These are phyloP conservation scores for Wallacemonas sp. DNA, from an alignment of 208 protist species.

Conservation along the genomic window DNA sequence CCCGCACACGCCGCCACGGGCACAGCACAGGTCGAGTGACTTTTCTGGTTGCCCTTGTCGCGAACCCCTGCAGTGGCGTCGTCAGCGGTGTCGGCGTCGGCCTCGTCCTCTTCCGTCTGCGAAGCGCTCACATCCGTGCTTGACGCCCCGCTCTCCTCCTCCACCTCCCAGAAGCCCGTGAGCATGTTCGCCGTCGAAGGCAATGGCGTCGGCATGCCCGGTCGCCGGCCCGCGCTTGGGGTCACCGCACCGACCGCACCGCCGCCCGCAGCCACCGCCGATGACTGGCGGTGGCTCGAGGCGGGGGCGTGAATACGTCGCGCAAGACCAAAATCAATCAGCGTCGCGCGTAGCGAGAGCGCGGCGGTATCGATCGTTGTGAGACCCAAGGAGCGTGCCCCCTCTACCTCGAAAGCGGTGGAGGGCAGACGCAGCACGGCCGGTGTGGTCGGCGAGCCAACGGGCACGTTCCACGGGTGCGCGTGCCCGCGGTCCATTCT, in stretches of 20 bases:
- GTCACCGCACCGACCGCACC: not conserved
- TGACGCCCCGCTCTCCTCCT: constrained; percentile 43
- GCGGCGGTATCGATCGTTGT: constrained; percentile 12
- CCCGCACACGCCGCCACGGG: no score
- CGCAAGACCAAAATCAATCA: constrained; percentile 82
- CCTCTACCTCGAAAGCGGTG: not conserved
- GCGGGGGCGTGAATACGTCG: constrained; percentile 32
- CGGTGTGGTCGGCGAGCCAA: not conserved
- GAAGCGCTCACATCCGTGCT: constrained; percentile 56
- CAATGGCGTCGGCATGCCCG: constrained; percentile 56
- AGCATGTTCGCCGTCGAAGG: constrained; percentile 71
- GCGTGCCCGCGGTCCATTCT: not conserved
- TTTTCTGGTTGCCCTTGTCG: not conserved
- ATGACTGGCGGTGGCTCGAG: not conserved
- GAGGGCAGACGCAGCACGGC: not conserved
- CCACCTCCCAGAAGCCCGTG: constrained; percentile 33
- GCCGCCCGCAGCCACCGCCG: not conserved
- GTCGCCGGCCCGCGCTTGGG: not conserved
- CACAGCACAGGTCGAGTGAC: not conserved
- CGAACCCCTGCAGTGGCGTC: not conserved
- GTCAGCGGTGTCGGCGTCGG: constrained; percentile 16
- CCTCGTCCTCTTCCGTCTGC: constrained; percentile 36
- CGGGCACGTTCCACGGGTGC: not conserved
- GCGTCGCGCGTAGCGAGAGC: constrained; percentile 54
- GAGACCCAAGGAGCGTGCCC: not conserved